phyloP scores from a whole-genome alignment of 805 yeast species.

The Ogataea trehaloabstinens region DNA sequence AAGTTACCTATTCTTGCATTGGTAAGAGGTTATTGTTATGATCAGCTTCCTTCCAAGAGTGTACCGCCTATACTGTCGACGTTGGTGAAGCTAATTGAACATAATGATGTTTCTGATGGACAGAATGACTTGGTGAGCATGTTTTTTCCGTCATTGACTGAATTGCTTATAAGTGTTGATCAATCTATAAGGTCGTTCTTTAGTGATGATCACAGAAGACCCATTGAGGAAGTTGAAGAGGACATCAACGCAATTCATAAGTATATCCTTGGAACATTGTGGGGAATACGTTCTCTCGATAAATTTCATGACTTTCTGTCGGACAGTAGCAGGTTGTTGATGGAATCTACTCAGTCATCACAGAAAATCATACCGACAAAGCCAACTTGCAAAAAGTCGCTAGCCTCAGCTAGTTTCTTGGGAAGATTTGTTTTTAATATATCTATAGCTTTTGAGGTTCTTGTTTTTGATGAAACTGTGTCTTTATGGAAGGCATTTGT shows the following conservation, averaged over 20 bases:
- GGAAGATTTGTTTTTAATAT: constrained; percentile 46
- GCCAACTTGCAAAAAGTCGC: constrained; percentile 19
- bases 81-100: constrained; percentile 43
- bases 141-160: constrained; percentile 27
- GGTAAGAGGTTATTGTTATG: constrained; percentile 45
- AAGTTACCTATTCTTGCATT: constrained; percentile 50
- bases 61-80: constrained; percentile 40
- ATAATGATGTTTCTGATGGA: constrained; percentile 13
- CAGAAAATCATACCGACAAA: neutral
- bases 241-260: constrained; percentile 32
- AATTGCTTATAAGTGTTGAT: constrained; percentile 18
- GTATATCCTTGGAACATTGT: constrained; percentile 36
- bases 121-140: constrained; percentile 14
- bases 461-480: constrained; percentile 47
- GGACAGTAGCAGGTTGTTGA: constrained; percentile 31
- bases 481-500: constrained; percentile 42
- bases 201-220: constrained; percentile 3
- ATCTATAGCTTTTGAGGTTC: constrained; percentile 38
- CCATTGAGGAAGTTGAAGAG: constrained; percentile 7
- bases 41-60: constrained; percentile 36
- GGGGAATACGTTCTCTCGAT: constrained; percentile 51
- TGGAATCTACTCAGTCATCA: constrained; percentile 23
- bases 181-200: constrained; percentile 12
- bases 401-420: constrained; percentile 40
- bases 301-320: constrained; percentile 40